Evolutionary conservation across 257 asterid genomes (phyloP), one percentile per base, ranked within the genome.

Genomic region (Eucommia ulmoides): DNA sequence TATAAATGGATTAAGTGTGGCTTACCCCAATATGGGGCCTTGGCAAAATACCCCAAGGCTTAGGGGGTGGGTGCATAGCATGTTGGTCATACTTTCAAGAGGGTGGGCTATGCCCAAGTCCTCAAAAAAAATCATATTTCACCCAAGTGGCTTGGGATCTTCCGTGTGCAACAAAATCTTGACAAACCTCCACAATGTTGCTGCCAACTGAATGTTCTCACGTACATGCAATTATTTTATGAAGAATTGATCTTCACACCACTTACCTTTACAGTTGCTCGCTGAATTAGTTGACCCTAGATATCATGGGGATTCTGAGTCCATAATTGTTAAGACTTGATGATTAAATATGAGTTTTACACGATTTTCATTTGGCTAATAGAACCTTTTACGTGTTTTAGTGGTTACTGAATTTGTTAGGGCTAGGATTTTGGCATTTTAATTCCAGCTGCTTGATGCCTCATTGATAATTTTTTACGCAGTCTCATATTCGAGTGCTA

Each of bases 401-500:
- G 3, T 0, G 45, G 45, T 0, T 1, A 3, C 15, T 14, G 5
- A 38, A 8, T 3, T 38, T 5, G 15, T 16, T 5, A 3, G 15
- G n/a, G 15, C 6, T 14, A 38, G 15, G 15, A 16, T 16, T 18
- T 42, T 17, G 41, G 38, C 8, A 33, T 23, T 50, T 21, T 56
- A 45, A 41, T 56, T 23, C 61, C 29, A 51, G 22, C 19, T 19
- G 48, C 16, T 59, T 68, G 35, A 55, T n/a, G n/a, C n/a, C n/a
- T n/a, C n/a, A n/a, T n/a, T n/a, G n/a, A n/a, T n/a, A n/a, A n/a
- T n/a, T n/a, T n/a, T 67, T 41, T 21, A 22, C 62, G 65, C 88
- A 86, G 96, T 68, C 74, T 71, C 99, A 91, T 69, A 81, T 86
- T 33, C 83, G 88, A 49, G 82, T 91, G 26, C 69, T 91, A 52